These are phyloP conservation scores for Plenodomus biglobosus DNA, from an alignment of 2,329 filamentous ascomycete genomes.

Conservation along the genomic window DNA sequence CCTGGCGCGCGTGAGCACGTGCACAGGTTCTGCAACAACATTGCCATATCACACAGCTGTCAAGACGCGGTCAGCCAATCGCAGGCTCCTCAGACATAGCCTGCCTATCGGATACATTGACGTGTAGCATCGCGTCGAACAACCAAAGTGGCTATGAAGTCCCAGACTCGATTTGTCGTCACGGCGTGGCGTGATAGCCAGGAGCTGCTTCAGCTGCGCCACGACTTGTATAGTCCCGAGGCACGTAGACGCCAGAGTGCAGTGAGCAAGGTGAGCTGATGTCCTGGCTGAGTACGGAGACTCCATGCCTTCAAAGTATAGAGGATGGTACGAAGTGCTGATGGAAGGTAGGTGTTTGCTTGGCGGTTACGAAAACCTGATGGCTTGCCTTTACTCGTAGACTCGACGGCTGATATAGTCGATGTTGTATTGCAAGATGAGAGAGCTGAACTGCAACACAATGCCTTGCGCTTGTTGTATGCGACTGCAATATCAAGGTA, in stretches of 20 bases:
- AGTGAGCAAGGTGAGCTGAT: conserved; percentile 42
- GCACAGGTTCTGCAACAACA: conserved; percentile 5
- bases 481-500: conserved; percentile 73
- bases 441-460: conserved; percentile 50
- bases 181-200: conserved; percentile 61
- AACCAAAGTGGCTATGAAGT: conserved; percentile 14
- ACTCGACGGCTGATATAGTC: conserved; percentile 73
- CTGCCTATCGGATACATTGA: not conserved
- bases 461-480: conserved; percentile 69
- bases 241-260: conserved; percentile 38
- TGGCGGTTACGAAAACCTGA: conserved; percentile 38
- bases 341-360: conserved; percentile 35
- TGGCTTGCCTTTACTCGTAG: conserved; percentile 70
- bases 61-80: conserved; percentile 10
- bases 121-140: not conserved
- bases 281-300: not conserved
- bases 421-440: conserved; percentile 69
- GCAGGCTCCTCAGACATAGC: not conserved
- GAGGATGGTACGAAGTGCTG: conserved; percentile 9
- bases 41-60: not conserved
- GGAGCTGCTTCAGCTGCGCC: conserved; percentile 67
- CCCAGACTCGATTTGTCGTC: conserved; percentile 10
- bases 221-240: conserved; percentile 61
- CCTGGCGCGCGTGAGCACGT: conserved; percentile 8
- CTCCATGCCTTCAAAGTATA: not conserved